These are phyloP conservation scores for Ettlia oleoabundans DNA, from an alignment of 139 green algal species.

Conservation along the genomic window DNA sequence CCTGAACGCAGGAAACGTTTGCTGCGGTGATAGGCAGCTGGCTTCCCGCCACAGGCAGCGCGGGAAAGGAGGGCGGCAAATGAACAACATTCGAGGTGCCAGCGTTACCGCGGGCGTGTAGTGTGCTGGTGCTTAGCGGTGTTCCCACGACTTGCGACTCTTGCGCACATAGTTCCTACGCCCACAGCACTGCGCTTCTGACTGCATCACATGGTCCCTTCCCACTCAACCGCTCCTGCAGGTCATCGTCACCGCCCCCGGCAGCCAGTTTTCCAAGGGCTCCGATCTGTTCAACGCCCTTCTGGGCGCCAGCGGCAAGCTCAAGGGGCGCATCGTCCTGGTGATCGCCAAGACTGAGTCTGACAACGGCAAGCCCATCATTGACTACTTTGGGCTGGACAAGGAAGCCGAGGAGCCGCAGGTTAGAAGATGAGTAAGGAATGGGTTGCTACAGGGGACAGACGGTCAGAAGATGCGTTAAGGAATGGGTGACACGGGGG, in stretches of 20 bases:
- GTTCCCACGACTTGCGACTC: background rate
- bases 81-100: too few species aligned
- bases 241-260: conserved; percentile 58
- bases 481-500: too few species aligned
- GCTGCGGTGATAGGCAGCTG: too few species aligned
- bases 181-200: background rate
- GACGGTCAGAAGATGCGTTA: too few species aligned
- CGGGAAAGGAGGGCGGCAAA: too few species aligned
- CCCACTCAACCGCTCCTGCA: conserved; percentile 23
- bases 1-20: too few species aligned
- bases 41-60: too few species aligned
- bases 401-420: conserved; percentile 40
- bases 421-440: background rate
- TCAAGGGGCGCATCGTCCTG: conserved; percentile 53
- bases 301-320: conserved; percentile 2
- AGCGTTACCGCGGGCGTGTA: too few species aligned
- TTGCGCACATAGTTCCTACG: background rate
- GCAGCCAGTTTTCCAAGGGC: conserved; percentile 37
- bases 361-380: conserved; percentile 59
- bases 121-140: too few species aligned
- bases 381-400: conserved; percentile 86
- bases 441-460: too few species aligned
- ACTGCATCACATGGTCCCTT: background rate
- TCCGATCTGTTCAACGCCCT: conserved; percentile 11
- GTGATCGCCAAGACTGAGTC: conserved; percentile 40